Conservation (phyloP, 495 filamentous ascomycete genomes). For the Chaetomium tenue region DNA sequence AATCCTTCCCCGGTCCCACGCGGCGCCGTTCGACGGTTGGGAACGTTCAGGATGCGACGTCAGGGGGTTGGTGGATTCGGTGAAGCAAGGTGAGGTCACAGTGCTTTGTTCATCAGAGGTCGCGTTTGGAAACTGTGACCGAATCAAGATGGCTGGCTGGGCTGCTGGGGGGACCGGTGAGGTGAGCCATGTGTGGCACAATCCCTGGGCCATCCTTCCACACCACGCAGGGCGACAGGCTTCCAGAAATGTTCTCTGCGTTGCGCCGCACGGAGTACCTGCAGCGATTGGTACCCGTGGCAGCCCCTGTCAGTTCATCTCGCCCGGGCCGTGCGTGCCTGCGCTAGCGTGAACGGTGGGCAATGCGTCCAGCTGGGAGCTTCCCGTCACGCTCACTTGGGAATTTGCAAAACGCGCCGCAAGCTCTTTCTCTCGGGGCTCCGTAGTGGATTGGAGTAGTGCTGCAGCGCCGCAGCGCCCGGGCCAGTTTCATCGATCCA, state of each 20-base stretch:
- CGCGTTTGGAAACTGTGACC: neutral
- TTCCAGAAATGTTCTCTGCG: conserved; percentile 26
- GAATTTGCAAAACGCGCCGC: neutral
- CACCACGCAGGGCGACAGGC: neutral
- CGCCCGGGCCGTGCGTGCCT: conserved; percentile 11
- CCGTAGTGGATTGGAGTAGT: neutral
- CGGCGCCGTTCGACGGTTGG: conserved; percentile 22
- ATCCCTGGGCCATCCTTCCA: conserved; percentile 12
- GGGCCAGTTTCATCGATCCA: neutral
- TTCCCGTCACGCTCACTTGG: conserved; percentile 1
- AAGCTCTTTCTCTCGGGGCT: neutral
- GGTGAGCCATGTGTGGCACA: neutral
- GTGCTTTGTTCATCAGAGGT: neutral
- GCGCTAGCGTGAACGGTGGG: conserved; percentile 3
- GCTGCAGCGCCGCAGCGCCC: neutral
- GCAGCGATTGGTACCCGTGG: conserved; percentile 1
- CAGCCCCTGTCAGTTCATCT: conserved; percentile 9
- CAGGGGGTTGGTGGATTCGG: conserved; percentile 5
- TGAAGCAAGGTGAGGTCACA: conserved; percentile 6
- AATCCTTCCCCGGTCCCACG: conserved; percentile 30
- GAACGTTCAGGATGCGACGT: conserved; percentile 8
- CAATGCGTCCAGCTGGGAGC: neutral
- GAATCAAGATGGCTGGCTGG: neutral
- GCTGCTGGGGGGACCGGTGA: conserved; percentile 7
- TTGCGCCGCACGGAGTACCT: conserved; percentile 10